These are phyloP conservation scores for Clonostachys solani DNA, from an alignment of 2,329 filamentous ascomycete genomes.

Conservation along the genomic window DNA sequence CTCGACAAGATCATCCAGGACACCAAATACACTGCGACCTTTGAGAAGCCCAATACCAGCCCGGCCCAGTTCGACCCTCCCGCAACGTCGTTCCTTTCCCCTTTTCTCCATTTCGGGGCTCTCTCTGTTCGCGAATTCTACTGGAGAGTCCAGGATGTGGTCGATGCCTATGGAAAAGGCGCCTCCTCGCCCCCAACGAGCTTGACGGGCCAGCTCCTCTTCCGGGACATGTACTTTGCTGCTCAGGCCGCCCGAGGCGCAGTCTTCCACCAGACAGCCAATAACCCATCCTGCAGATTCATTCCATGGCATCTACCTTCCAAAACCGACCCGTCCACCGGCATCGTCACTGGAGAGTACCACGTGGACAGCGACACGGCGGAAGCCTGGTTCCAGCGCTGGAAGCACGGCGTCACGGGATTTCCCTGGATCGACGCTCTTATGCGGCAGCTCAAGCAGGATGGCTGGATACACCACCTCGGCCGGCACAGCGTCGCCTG, in stretches of 20 bases:
- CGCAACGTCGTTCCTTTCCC: conserved; percentile 69
- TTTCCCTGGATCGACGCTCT: conserved; percentile 80
- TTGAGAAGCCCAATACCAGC: conserved; percentile 72
- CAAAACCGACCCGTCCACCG: conserved; percentile 38
- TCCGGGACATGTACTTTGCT: conserved; percentile 81
- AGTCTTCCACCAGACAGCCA: conserved; percentile 58
- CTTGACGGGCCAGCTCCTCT: conserved; percentile 68
- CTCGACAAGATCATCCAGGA: conserved; percentile 58
- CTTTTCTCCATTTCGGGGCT: conserved; percentile 71
- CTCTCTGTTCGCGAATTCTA: conserved; percentile 70
- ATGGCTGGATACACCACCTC: conserved; percentile 79
- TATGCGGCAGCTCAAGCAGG: conserved; percentile 67
- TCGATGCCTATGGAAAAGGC: conserved; percentile 49
- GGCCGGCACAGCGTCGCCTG: conserved; percentile 75
- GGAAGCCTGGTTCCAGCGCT: conserved; percentile 63
- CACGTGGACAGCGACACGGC: conserved; percentile 58
- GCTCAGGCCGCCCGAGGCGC: conserved; percentile 67
- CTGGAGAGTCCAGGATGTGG: conserved; percentile 62
- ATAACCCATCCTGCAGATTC: conserved; percentile 66
- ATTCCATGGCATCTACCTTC: conserved; percentile 75
- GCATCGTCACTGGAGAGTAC: conserved; percentile 54
- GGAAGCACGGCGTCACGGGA: conserved; percentile 65
- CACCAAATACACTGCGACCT: conserved; percentile 65
- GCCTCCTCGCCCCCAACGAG: conserved; percentile 63
- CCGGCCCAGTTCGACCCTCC: conserved; percentile 71